Conservation (phyloP, 2,329 filamentous ascomycete genomes). For the Ramularia collo-cygni region DNA sequence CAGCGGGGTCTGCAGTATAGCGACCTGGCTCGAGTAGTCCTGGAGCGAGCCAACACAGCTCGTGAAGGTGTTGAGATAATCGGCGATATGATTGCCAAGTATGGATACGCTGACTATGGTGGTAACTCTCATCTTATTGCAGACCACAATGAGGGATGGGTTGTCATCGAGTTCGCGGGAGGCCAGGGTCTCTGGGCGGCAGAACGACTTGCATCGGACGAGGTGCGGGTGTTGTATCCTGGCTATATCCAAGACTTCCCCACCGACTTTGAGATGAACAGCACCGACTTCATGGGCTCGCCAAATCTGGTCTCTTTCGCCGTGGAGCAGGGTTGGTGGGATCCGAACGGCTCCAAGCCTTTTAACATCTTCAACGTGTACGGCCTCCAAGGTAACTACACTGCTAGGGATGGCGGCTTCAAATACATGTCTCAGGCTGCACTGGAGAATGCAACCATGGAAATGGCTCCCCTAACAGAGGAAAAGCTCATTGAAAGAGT, state of each 20-base stretch:
- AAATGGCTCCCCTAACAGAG: slow-evolving; percentile 45
- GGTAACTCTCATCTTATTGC: slow-evolving; percentile 40
- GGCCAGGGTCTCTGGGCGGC: slow-evolving; percentile 32
- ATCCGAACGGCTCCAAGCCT: slow-evolving; percentile 26
- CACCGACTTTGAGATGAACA: slow-evolving; percentile 24
- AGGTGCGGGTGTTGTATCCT: slow-evolving; percentile 31
- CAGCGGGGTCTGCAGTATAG: slow-evolving; percentile 38
- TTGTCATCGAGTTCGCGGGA: slow-evolving; percentile 32
- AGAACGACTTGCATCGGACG: slow-evolving; percentile 27
- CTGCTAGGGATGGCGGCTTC: slow-evolving; percentile 30
- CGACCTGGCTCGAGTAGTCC: slow-evolving; percentile 35
- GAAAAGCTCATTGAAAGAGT: slow-evolving; percentile 40
- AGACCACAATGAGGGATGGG: slow-evolving; percentile 33
- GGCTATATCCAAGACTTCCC: slow-evolving; percentile 34
- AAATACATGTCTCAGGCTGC: slow-evolving; percentile 34
- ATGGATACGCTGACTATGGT: slow-evolving; percentile 39
- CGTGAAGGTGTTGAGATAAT: slow-evolving; percentile 40
- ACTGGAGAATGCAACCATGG: slow-evolving; percentile 30
- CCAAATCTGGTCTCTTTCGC: slow-evolving; percentile 32
- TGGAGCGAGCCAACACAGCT: slow-evolving; percentile 37
- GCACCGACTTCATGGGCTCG: slow-evolving; percentile 28
- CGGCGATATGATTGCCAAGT: slow-evolving; percentile 33
- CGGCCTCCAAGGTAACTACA: slow-evolving; percentile 26
- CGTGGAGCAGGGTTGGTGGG: slow-evolving; percentile 31
- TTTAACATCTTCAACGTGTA: slow-evolving; percentile 35